Conservation (phyloP, 169 alveolate genomes). For the Plasmodium cynomolgi region DNA sequence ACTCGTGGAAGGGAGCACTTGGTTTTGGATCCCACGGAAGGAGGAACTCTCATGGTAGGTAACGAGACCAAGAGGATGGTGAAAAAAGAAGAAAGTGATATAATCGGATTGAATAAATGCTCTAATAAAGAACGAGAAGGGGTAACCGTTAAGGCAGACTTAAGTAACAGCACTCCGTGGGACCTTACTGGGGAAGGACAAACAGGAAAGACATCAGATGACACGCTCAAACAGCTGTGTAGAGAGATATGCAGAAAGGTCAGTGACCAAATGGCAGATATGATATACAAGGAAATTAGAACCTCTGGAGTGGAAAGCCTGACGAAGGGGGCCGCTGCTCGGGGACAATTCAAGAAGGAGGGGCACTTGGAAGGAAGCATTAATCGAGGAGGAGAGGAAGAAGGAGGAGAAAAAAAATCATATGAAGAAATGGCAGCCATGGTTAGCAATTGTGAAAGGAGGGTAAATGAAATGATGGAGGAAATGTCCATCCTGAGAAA, state of each 20-base stretch:
- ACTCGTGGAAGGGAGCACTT: not conserved
- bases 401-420: not conserved
- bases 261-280: not conserved
- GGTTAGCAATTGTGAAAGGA: slow-evolving; percentile 11
- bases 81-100: not conserved
- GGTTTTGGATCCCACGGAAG: not conserved
- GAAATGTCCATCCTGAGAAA: slow-evolving; percentile 24
- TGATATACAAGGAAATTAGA: slow-evolving; percentile 20
- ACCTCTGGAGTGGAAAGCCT: not conserved
- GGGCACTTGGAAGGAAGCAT: not conserved
- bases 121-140: not conserved
- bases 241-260: not conserved
- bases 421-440: not conserved
- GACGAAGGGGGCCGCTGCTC: not conserved
- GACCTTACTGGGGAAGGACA: not conserved
- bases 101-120: not conserved
- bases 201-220: not conserved
- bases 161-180: not conserved
- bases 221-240: slow-evolving; percentile 6
- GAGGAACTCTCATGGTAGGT: not conserved
- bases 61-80: not conserved
- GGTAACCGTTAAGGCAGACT: not conserved
- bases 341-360: not conserved
- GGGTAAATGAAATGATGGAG: slow-evolving; percentile 43
- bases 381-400: not conserved